Conservation (phyloP, 768 basidiomycete genomes). For the Trametes punicea region DNA sequence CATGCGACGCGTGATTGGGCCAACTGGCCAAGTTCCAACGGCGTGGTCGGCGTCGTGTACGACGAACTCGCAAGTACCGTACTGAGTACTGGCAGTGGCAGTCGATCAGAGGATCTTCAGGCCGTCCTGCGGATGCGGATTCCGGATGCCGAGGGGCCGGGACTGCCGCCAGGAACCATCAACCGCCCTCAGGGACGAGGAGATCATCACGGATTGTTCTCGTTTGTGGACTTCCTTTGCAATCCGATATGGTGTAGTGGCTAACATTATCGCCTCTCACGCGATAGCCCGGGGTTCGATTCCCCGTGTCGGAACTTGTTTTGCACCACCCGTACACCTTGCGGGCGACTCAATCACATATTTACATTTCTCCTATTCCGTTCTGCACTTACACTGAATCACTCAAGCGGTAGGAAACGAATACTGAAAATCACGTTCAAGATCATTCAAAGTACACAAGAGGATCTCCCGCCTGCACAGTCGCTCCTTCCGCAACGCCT, state of each 20-base stretch:
- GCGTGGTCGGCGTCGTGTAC: not conserved
- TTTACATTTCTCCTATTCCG: no score
- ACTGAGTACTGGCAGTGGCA: no score
- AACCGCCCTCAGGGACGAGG: not conserved
- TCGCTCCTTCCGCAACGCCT: conserved; percentile 41
- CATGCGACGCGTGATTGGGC: conserved; percentile 13
- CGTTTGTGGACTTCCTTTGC: not conserved
- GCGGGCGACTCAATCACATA: no score
- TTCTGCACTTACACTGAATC: no score
- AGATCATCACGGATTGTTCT: not conserved
- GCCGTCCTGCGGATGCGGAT: no score
- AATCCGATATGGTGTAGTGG: conserved; percentile 15
- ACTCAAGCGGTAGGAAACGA: no score
- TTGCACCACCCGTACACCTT: no score
- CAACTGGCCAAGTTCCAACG: not conserved
- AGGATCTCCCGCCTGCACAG: conserved; percentile 45
- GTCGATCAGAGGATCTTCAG: no score
- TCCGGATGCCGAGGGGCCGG: no score
- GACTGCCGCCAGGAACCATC: not conserved
- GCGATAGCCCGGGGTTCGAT: conserved; percentile 19
- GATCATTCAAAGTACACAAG: conserved; percentile 36
- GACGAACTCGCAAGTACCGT: not conserved
- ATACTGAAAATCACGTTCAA: no score
- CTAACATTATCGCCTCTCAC: conserved; percentile 19
- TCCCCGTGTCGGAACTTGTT: conserved; percentile 14